Evolutionary conservation across 176 grass and related monocot species (phyloP).

Genomic region (Hordeum marinum): DNA sequence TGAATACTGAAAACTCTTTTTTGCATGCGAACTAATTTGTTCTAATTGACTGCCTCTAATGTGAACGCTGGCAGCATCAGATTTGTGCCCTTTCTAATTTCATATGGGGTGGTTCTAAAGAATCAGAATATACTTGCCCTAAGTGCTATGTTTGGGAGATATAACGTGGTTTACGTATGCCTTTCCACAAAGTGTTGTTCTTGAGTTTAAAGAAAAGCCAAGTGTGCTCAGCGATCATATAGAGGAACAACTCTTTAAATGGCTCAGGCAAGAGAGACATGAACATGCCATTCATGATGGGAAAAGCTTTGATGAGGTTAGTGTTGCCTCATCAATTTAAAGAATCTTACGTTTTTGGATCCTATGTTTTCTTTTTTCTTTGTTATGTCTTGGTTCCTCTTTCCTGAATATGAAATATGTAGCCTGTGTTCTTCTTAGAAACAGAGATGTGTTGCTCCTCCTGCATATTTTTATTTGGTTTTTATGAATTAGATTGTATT

Average conservation of each 20-base stretch:
- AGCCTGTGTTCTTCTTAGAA: not conserved
- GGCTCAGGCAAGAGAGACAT: conserved; percentile 68
- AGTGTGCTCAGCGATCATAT: conserved; percentile 73
- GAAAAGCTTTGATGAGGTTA: conserved; percentile 63
- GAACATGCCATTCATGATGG: conserved; percentile 44
- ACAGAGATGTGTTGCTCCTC: not conserved
- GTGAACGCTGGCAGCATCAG: conserved; percentile 93
- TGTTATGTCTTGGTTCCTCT: not conserved
- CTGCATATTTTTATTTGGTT: not conserved
- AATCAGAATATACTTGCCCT: no score
- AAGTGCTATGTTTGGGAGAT: no score
- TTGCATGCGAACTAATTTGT: conserved; percentile 75
- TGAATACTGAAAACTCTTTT: no score
- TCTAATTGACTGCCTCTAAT: no score
- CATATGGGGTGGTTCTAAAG: no score
- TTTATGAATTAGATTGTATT: not conserved
- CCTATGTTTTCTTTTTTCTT: not conserved
- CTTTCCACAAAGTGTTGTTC: conserved; percentile 67
- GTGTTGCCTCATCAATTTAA: not conserved
- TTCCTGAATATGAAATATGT: not conserved
- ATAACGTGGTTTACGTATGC: not conserved
- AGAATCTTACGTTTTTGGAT: not conserved
- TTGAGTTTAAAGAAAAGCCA: conserved; percentile 83
- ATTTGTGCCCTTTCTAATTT: conserved; percentile 26
- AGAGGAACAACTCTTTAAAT: conserved; percentile 68